Evolutionary conservation across 805 yeast genomes (phyloP).

Genomic region (Kluyveromyces siamensis): DNA sequence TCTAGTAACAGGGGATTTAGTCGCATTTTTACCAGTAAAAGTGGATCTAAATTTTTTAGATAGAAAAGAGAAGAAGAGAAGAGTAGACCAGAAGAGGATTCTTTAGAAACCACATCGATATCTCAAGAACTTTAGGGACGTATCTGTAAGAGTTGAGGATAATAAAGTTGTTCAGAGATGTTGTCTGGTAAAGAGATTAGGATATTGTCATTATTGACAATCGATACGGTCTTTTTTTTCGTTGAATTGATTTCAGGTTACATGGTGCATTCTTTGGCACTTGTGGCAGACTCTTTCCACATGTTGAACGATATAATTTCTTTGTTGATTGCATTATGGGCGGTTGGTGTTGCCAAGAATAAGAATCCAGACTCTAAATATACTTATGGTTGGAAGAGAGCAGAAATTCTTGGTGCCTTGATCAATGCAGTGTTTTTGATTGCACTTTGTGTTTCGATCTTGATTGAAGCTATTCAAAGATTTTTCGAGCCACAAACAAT

Average conservation of each 20-base stretch:
- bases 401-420: conserved; percentile 92
- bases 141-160: too few relatives aligned
- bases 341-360: conserved; percentile 80
- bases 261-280: conserved; percentile 86
- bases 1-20: too few relatives aligned
- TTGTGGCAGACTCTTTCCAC: conserved; percentile 94
- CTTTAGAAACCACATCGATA: too few relatives aligned
- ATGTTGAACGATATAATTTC: conserved; percentile 95
- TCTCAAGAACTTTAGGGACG: too few relatives aligned
- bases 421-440: conserved; percentile 87
- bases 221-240: conserved; percentile 79
- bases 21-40: too few relatives aligned
- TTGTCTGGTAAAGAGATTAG: conserved; percentile 52
- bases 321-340: conserved; percentile 87
- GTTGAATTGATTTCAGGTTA: conserved; percentile 81
- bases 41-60: too few relatives aligned
- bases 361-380: conserved; percentile 77
- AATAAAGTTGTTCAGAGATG: background rate
- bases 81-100: too few relatives aligned
- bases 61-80: too few relatives aligned
- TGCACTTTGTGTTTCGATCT: conserved; percentile 86
- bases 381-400: conserved; percentile 97
- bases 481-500: conserved; percentile 72
- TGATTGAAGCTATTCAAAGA: conserved; percentile 88
- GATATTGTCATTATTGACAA: conserved; percentile 57